phyloP scores from a whole-genome alignment of 73 alveolate species.

The Breviolum minutum region DNA sequence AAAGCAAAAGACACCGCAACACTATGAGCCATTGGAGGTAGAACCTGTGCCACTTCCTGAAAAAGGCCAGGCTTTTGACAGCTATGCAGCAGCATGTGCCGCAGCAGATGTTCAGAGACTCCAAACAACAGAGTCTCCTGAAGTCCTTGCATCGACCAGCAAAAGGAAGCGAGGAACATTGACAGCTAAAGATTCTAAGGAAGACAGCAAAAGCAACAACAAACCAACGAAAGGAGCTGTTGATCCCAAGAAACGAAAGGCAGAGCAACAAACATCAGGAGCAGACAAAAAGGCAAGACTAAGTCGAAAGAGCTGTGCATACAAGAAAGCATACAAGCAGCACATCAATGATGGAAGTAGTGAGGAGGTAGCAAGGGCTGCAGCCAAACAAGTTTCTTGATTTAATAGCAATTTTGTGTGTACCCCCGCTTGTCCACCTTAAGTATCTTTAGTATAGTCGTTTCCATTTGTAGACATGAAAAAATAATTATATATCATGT shows the following conservation, averaged over 20 bases:
- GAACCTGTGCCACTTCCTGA: neutral
- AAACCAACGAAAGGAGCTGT: neutral
- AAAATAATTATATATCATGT: neutral
- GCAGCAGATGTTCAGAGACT: neutral
- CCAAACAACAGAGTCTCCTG: neutral
- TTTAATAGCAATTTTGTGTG: neutral
- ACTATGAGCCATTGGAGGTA: neutral
- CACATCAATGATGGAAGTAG: neutral
- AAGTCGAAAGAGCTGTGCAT: constrained; percentile 27
- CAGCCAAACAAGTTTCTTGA: neutral
- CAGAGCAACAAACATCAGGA: neutral
- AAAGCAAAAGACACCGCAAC: neutral
- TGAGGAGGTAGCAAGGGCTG: neutral
- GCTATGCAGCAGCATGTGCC: constrained; percentile 21
- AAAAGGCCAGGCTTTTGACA: neutral
- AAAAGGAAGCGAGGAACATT: neutral
- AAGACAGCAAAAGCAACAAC: neutral
- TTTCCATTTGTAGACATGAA: neutral
- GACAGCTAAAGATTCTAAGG: neutral
- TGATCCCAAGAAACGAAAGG: neutral
- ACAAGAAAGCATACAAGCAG: neutral
- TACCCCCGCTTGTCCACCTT: no score
- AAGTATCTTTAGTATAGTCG: neutral
- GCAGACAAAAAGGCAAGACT: neutral
- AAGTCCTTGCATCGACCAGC: neutral